A percentile compares a stretch with the other conserved stretches of the same genome.
phyloP scores from a whole-genome alignment of 1,284 basidiomycete genomes.

The Austropuccinia psidii region DNA sequence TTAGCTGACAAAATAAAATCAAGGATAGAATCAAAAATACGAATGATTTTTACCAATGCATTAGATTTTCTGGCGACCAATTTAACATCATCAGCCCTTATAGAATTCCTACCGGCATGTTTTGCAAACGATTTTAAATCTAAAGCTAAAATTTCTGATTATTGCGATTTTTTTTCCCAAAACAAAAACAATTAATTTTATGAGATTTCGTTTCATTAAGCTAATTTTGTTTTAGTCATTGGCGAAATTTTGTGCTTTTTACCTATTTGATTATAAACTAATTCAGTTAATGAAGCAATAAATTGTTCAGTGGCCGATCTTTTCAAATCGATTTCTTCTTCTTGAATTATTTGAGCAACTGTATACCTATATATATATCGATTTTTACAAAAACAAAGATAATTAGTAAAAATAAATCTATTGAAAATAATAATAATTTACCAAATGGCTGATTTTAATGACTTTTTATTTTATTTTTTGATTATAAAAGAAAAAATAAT shows the following conservation, averaged over 20 bases:
- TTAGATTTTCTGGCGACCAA: constrained; percentile 13
- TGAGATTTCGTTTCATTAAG: too few species aligned
- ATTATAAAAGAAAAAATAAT: too few species aligned
- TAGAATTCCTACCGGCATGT: constrained; percentile 30
- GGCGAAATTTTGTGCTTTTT: too few species aligned
- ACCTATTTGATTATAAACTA: constrained; percentile 27
- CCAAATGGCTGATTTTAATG: too few species aligned
- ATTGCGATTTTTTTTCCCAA: neutral
- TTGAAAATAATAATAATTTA: too few species aligned
- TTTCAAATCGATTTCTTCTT: constrained; percentile 30
- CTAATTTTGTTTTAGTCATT: too few species aligned
- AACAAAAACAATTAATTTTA: neutral
- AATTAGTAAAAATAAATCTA: too few species aligned
- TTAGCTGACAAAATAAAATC: too few species aligned
- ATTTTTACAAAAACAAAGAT: too few species aligned
- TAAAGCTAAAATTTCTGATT: constrained; percentile 18
- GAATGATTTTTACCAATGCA: neutral
- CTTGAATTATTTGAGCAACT: constrained; percentile 32
- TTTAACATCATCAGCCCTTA: constrained; percentile 27
- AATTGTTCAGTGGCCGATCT: constrained; percentile 30
- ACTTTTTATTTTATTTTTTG: too few species aligned
- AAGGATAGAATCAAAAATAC: too few species aligned
- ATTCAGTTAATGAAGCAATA: constrained; percentile 28
- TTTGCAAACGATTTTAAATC: constrained; percentile 29
- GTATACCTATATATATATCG: constrained; percentile 34